Evolutionary conservation across 345 rosid species (phyloP).

Genomic region (Populus simonii): DNA sequence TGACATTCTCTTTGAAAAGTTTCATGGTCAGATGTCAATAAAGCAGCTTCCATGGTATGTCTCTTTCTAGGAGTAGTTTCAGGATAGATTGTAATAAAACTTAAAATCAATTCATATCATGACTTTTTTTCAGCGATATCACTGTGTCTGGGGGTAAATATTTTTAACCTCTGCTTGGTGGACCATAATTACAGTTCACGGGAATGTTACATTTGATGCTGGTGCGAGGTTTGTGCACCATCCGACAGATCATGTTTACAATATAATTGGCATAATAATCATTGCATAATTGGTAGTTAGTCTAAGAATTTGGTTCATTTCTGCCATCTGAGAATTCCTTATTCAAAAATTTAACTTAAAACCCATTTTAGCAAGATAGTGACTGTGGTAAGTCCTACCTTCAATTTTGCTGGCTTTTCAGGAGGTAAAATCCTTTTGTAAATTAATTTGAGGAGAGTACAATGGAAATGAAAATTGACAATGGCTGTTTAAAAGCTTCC

Average conservation of each 20-base stretch:
- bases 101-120: not conserved
- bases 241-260: not conserved
- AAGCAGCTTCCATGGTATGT: not conserved
- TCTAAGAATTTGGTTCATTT: not conserved
- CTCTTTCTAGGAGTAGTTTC: not conserved
- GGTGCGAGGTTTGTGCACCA: not conserved
- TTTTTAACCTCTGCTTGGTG: not conserved
- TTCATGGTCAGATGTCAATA: not conserved
- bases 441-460: not conserved
- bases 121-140: not conserved
- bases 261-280: not conserved
- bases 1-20: not conserved
- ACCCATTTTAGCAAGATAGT: no score
- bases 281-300: not conserved
- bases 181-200: not conserved
- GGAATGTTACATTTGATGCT: not conserved
- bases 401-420: not conserved
- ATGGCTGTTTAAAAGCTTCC: not conserved
- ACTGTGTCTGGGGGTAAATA: not conserved
- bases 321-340: not conserved
- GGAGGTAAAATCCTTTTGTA: not conserved
- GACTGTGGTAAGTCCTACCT: not conserved
- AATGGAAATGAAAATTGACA: not conserved
- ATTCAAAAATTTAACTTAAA: not conserved
- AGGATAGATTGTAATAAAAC: not conserved